These are phyloP conservation scores for Leishmania arabica DNA, from an alignment of 208 protist genomes.

Conservation along the genomic window DNA sequence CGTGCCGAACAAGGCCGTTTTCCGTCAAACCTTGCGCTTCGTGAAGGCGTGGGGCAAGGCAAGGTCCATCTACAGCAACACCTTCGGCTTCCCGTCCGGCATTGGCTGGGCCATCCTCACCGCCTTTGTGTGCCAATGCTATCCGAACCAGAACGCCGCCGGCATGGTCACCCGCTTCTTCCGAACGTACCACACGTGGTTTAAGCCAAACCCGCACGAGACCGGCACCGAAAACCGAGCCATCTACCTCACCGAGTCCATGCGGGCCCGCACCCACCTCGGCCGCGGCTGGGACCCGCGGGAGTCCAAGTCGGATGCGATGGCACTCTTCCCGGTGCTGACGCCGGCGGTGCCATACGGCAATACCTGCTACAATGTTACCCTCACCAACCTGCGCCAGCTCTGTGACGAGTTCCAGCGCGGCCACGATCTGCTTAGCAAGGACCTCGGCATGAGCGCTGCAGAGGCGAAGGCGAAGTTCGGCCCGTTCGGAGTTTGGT, in stretches of 20 bases:
- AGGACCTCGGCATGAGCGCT: constrained; percentile 42
- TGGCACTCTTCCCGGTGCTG: constrained; percentile 97
- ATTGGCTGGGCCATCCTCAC: constrained; percentile 97
- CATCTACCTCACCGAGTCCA: constrained; percentile 89
- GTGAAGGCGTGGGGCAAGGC: constrained; percentile 98
- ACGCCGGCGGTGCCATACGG: constrained; percentile 98
- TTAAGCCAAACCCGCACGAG: constrained; percentile 86
- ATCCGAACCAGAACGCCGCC: constrained; percentile 95
- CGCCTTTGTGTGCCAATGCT: constrained; percentile 97
- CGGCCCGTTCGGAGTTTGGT: constrained; percentile 81
- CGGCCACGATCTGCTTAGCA: constrained; percentile 81
- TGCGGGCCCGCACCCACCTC: constrained; percentile 69
- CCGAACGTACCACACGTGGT: constrained; percentile 92
- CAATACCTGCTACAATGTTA: constrained; percentile 98
- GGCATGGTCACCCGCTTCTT: constrained; percentile 96
- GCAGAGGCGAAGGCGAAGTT: constrained; percentile 56
- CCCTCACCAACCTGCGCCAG: constrained; percentile 92
- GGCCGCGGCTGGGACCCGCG: constrained; percentile 85
- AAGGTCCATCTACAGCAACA: constrained; percentile 96
- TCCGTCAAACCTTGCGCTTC: constrained; percentile 94
- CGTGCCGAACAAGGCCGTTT: constrained; percentile 95
- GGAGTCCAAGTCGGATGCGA: constrained; percentile 86
- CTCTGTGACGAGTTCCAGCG: constrained; percentile 95
- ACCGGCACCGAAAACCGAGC: constrained; percentile 82
- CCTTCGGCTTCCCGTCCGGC: constrained; percentile 97